Evolutionary conservation across 177 flowering plant genomes (phyloP), one percentile per base, ranked within the genome.

Genomic region (Tripterygium wilfordii): DNA sequence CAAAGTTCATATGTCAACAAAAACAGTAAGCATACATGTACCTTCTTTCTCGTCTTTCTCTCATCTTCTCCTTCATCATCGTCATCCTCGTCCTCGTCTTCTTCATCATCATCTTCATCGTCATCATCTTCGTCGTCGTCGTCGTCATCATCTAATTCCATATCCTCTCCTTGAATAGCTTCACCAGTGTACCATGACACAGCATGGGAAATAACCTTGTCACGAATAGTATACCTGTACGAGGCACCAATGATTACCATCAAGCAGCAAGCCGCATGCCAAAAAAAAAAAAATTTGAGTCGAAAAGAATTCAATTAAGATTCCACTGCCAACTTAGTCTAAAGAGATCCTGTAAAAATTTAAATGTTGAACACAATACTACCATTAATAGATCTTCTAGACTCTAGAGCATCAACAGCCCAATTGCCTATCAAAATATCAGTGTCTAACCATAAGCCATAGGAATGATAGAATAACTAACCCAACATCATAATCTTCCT

Each of bases 151-250:
- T 67, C 76, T n/a, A 67, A 18, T 21, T 59, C 89, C 52, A 64
- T 60, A 8, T 74, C 85, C 23, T 80, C 88, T 1, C 48, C 85
- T 36, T 83, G 66, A 23, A 60, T 74, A 58, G 97, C 97, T 67
- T 89, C 97, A n/a, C 97, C 97, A 0, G 97, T 89, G 50, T 75
- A 89, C 97, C 96, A 89, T 22, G 88, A 89, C 8, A 89, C 97
- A 23, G 96, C 97, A 70, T 89, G 96, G 3, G 97, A 94, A 20
- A 89, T 87, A 23, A 89, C 82, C 63, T 87, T 87, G 57, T 89
- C 94, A 24, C 88, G 68, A 52, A 89, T 80, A 1, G 91, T 87
- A 8, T 90, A 80, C 56, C 95, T 88, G n/a, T n/a, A n/a, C n/a
- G n/a, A 45, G 32, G 27, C 24, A 62, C 12, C n/a, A 36, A 44